Percentiles rank a stretch among this genome's conserved stretches.
Conservation (phyloP, 2,329 filamentous ascomycete genomes). For the Colletotrichum magnum region DNA sequence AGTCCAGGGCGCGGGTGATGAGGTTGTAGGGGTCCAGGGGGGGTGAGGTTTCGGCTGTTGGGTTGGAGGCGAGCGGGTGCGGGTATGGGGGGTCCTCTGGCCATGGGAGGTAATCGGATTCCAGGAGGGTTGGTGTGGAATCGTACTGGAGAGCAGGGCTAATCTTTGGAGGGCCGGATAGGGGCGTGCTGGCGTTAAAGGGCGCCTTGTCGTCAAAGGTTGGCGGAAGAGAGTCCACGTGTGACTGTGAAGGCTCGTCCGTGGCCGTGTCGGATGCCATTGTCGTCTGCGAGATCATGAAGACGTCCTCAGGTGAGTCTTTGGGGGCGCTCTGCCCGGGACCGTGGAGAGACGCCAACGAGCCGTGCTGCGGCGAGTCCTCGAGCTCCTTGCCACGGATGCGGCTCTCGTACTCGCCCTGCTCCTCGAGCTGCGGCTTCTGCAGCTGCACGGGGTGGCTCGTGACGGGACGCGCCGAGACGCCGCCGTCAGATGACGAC, state of each 20-base stretch:
- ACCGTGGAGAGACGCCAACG: constrained; percentile 9
- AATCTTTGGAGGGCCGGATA: constrained; percentile 47
- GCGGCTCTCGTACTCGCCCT: constrained; percentile 60
- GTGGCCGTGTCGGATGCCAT: constrained; percentile 46
- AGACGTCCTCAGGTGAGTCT: constrained; percentile 56
- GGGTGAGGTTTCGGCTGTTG: constrained; percentile 39
- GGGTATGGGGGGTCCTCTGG: constrained; percentile 69
- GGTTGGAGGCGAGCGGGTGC: constrained; percentile 52
- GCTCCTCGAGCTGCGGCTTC: constrained; percentile 42
- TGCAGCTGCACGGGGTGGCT: constrained; percentile 43
- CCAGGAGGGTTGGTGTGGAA: constrained; percentile 60
- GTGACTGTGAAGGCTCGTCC: constrained; percentile 46
- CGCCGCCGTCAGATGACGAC: constrained; percentile 51
- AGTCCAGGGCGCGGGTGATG: constrained; percentile 67
- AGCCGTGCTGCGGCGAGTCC: constrained; percentile 37
- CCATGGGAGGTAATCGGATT: constrained; percentile 73
- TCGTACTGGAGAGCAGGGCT: constrained; percentile 53
- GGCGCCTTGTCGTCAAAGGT: constrained; percentile 37
- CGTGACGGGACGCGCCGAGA: constrained; percentile 13
- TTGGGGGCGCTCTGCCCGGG: constrained; percentile 21
- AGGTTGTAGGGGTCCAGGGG: constrained; percentile 71
- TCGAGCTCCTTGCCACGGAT: constrained; percentile 59
- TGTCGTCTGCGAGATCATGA: constrained; percentile 64
- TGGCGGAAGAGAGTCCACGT: constrained; percentile 23
- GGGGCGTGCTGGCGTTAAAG: constrained; percentile 34